phyloP scores from a whole-genome alignment of 306 rosid genomes.

The Mimosa bimucronata region DNA sequence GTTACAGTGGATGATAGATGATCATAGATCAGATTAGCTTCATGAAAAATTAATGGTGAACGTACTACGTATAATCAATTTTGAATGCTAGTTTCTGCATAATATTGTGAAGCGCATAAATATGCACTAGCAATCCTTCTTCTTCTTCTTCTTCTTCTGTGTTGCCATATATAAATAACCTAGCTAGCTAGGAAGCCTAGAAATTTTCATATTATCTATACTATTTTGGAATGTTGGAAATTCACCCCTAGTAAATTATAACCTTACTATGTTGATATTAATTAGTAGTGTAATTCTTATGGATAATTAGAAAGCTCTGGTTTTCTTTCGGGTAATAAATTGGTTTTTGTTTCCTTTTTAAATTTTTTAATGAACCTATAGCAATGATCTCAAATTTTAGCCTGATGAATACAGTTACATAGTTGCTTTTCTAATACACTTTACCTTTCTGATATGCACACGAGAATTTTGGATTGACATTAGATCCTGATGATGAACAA shows the following conservation, averaged over 20 bases:
- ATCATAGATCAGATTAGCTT: slow-evolving; percentile 13
- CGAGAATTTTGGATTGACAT: slow-evolving; percentile 28
- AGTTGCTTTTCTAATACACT: slow-evolving; percentile 18
- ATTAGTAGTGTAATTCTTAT: slow-evolving; percentile 42
- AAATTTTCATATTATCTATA: slow-evolving; percentile 40
- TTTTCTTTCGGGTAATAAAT: slow-evolving; percentile 26
- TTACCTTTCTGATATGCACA: slow-evolving; percentile 33
- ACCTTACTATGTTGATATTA: slow-evolving; percentile 34
- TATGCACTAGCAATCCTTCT: slow-evolving; percentile 38
- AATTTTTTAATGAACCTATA: slow-evolving; percentile 5
- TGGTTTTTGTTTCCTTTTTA: slow-evolving; percentile 35
- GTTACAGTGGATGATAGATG: slow-evolving; percentile 41
- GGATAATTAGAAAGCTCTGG: slow-evolving; percentile 36
- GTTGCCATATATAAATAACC: slow-evolving; percentile 43
- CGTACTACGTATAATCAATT: slow-evolving; percentile 33
- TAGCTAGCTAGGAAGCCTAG: slow-evolving; percentile 55
- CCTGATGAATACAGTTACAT: slow-evolving; percentile 35
- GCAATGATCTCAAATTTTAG: slow-evolving; percentile 46
- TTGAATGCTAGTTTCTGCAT: slow-evolving; percentile 43
- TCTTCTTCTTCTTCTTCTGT: no score
- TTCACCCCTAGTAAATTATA: slow-evolving; percentile 36
- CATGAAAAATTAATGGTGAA: slow-evolving; percentile 40
- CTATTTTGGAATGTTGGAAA: slow-evolving; percentile 44
- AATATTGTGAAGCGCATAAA: slow-evolving; percentile 38
- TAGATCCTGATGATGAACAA: not conserved